Base-by-base conservation (phyloP, 345 rosid genomes). In the Mallotus nudiflorus region DNA sequence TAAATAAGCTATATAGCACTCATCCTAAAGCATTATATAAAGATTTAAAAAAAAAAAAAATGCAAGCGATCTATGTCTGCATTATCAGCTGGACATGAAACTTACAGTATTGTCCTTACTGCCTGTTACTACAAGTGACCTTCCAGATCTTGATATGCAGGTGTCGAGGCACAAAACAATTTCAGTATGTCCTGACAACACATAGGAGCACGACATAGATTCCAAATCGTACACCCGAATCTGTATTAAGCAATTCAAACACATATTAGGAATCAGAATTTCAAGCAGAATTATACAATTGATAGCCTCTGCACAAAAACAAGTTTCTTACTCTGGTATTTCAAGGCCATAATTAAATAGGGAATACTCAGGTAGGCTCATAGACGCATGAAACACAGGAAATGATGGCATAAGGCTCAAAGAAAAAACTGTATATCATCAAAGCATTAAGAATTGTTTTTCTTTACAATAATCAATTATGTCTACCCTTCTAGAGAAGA, bases 161-260 rank as follows among this genome's bases (percentile, higher is more conserved):
- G 96, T 89, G 68, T 95, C 99, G 9, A 95, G 87, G 79, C 93
- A 88, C 56, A 90, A 77, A 74, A 95, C 82, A 76, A 84, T 89
- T 72, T 90, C 93, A 46, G 87, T 78, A 65, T 95, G 99, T 64
- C 97, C 97, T 28, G 91, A 68, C 85, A 95, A 83, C 31, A 92
- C 93, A 64, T 90, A 95, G 12, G 92, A 87, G 85, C 99, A 95
- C 44, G 99, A 92, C 96, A 90, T 92, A 77, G 97, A 82, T 66
- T 86, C 82, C 66, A 87, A 77, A 61, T 92, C 96, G 84, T 90
- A 95, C 65, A 95, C 96, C 69, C 89, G 95, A 80, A 94, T 89
- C 97, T 95, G 88, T 82, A 82, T 9, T 8, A 9, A 8, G 13
- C 46, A 42, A 42, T 3, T 42, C 46, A 6, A 33, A 33, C 6